Evolutionary conservation across 129 eudicot species (phyloP), one percentile per base, ranked within the genome.

Genomic region (Artemisia annua): DNA sequence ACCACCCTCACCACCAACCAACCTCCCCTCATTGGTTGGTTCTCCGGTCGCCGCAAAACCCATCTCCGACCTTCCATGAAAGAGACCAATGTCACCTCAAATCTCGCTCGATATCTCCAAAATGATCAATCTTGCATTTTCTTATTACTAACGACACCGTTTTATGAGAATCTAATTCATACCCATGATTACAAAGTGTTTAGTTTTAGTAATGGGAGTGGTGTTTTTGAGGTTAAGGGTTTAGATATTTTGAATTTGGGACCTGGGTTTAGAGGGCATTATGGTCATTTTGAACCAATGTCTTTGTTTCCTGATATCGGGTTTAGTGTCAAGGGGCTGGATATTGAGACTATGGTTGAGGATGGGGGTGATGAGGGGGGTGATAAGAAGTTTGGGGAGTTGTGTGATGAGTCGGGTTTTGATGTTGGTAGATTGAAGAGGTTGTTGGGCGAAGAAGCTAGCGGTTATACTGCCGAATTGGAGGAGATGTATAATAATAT

Each of bases 401-500:
- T 57, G 54, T 87, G 81, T 75, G 97, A 85, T 18, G 78, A 61
- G 13, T 8, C 10, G 17, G 89, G 79, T 43, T 93, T 87, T 63
- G 86, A 84, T 4, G 48, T 88, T 59, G 89, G 82, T 84, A 82
- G 86, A 68, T 80, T 94, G 86, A 73, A 82, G 7, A 70, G 61
- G 13, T 69, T 90, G 78, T 73, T 86, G 84, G 96, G 94, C 3
- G 66, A 88, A 0, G 80, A 79, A 44, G 88, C 91, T 0, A 82
- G 86, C 1, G 63, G 19, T 53, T 94, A 87, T 70, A 84, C 87
- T 2, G 76, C 71, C 4, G 91, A 87, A 57, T 60, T 90, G 49
- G 99, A 94, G 85, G 88, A 82, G 68, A 81, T 94, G 89, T 94
- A 94, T 83, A 83, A 73, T 75, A 86, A 81, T 53, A 95, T 95